These are phyloP conservation scores for Fusarium sp. DNA, from an alignment of 2,329 filamentous ascomycete genomes.

Conservation along the genomic window DNA sequence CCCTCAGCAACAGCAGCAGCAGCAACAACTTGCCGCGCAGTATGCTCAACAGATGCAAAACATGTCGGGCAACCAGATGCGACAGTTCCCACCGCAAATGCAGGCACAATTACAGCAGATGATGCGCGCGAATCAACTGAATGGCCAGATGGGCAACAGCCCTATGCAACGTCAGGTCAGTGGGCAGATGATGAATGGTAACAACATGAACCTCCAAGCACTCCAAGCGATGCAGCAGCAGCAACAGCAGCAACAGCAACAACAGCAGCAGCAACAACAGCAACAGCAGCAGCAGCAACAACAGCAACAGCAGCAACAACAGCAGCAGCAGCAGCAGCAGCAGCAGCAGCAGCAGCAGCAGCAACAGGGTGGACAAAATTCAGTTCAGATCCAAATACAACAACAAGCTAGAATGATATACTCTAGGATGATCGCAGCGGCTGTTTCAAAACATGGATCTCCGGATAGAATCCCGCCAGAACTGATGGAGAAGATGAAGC, in stretches of 20 bases:
- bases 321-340: slow-evolving; percentile 49
- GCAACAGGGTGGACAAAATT: slow-evolving; percentile 47
- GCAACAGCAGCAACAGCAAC: slow-evolving; percentile 52
- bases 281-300: slow-evolving; percentile 53
- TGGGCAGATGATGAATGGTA: slow-evolving; percentile 58
- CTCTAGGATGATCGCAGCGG: slow-evolving; percentile 52
- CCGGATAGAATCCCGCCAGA: slow-evolving; percentile 62
- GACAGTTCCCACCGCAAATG: slow-evolving; percentile 53
- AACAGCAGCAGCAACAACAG: slow-evolving; percentile 52
- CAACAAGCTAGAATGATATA: slow-evolving; percentile 56
- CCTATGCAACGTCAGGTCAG: slow-evolving; percentile 52
- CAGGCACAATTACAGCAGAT: slow-evolving; percentile 55
- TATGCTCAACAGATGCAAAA: slow-evolving; percentile 60
- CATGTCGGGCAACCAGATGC: slow-evolving; percentile 54
- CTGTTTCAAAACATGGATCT: slow-evolving; percentile 56
- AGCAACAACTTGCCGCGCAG: slow-evolving; percentile 59
- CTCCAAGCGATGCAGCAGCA: slow-evolving; percentile 56
- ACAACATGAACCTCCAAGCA: slow-evolving; percentile 57
- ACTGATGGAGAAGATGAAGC: slow-evolving; percentile 59
- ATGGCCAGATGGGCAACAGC: slow-evolving; percentile 47
- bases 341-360: slow-evolving; percentile 50
- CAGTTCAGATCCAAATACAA: slow-evolving; percentile 52
- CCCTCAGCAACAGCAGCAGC: slow-evolving; percentile 57
- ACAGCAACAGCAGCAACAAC: slow-evolving; percentile 51
- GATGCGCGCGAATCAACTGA: slow-evolving; percentile 53